phyloP scores from a whole-genome alignment of 495 filamentous ascomycete genomes.

The Chaetomidium leptoderma region DNA sequence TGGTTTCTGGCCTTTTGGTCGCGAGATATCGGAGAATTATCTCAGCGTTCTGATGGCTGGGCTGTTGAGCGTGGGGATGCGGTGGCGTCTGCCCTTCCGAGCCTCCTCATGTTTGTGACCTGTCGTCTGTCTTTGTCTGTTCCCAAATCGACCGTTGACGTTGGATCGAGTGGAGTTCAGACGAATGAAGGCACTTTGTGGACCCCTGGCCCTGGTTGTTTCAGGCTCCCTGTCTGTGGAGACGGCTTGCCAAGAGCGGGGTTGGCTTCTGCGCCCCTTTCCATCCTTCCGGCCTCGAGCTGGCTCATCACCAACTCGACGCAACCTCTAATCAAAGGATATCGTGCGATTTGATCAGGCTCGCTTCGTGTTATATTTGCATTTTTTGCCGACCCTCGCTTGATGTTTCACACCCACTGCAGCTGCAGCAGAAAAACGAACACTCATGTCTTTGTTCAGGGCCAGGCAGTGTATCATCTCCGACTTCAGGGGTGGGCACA shows the following conservation, averaged over 20 bases:
- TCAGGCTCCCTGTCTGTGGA: conserved; percentile 5
- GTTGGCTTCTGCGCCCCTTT: background rate
- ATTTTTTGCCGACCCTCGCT: background rate
- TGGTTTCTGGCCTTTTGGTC: background rate
- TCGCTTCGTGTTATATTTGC: conserved; percentile 4
- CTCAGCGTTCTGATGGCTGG: background rate
- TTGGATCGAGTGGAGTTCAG: conserved; percentile 3
- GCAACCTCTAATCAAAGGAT: background rate
- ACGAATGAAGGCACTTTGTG: background rate
- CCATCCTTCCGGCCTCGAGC: background rate
- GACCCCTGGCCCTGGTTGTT: conserved; percentile 9
- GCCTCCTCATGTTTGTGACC: background rate
- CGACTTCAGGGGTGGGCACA: background rate
- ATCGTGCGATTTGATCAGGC: background rate
- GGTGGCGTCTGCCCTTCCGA: too few relatives aligned
- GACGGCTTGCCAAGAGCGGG: conserved; percentile 7
- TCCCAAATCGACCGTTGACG: background rate
- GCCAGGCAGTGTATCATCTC: conserved; percentile 1
- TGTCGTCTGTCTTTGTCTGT: background rate
- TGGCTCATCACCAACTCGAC: background rate
- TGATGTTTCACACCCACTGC: conserved; percentile 4
- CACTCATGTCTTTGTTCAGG: too few relatives aligned
- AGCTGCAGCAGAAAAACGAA: background rate
- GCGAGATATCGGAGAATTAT: conserved; percentile 9
- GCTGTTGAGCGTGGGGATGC: background rate